Evolutionary conservation across 2,329 filamentous ascomycete genomes (phyloP).

Genomic region (Hymenoscyphus repandus): DNA sequence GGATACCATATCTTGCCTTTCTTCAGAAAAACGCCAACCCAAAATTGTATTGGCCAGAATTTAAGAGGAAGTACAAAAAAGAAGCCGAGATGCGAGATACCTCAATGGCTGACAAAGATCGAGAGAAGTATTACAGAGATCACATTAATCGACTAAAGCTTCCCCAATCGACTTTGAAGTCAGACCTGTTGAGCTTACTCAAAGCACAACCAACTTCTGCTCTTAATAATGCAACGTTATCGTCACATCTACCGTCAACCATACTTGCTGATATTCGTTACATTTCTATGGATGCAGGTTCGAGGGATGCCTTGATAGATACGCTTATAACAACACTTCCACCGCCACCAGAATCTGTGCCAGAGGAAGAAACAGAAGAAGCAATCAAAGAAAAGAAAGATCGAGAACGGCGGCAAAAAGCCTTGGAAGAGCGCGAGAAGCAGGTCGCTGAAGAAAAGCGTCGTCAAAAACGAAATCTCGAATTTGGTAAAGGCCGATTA

Average conservation of each 20-base stretch:
- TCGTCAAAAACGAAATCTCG: conserved; percentile 52
- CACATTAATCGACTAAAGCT: conserved; percentile 64
- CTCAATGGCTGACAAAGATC: conserved; percentile 66
- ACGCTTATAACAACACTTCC: conserved; percentile 61
- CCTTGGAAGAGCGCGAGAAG: conserved; percentile 59
- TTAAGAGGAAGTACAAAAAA: conserved; percentile 83
- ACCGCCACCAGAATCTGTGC: conserved; percentile 46
- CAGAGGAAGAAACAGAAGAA: conserved; percentile 46
- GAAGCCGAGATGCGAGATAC: conserved; percentile 75
- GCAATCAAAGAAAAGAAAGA: conserved; percentile 46
- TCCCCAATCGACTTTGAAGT: conserved; percentile 59
- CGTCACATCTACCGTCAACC: conserved; percentile 53
- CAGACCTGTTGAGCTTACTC: conserved; percentile 62
- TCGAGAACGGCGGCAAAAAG: conserved; percentile 56
- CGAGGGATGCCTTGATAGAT: conserved; percentile 60
- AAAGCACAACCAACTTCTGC: conserved; percentile 51
- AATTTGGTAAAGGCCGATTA: conserved; percentile 54
- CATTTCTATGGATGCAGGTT: conserved; percentile 56
- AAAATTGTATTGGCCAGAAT: conserved; percentile 97
- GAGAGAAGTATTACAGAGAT: conserved; percentile 75
- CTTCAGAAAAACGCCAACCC: conserved; percentile 77
- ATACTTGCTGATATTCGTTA: conserved; percentile 65
- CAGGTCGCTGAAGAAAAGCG: conserved; percentile 59
- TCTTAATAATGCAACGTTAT: conserved; percentile 55
- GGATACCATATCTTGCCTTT: conserved; percentile 75